A percentile compares a stretch with the other conserved stretches of the same genome.
Conservation (phyloP, 768 basidiomycete species). For the Hydnomerulius pinastri region DNA sequence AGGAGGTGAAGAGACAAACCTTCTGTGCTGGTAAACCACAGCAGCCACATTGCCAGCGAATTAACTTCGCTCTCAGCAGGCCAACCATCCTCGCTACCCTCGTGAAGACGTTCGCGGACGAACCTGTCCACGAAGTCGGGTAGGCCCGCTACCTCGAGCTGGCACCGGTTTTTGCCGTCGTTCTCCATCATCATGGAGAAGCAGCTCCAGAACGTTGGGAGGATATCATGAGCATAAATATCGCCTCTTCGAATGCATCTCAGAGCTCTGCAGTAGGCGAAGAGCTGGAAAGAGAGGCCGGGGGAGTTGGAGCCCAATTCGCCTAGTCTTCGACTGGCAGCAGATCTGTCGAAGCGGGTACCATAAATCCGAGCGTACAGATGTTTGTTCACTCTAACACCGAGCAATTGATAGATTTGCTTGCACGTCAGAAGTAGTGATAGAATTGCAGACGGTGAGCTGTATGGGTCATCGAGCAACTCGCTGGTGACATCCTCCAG, state of each 20-base stretch:
- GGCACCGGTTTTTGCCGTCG: constrained; percentile 63
- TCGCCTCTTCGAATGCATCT: constrained; percentile 32
- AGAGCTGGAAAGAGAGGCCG: constrained; percentile 42
- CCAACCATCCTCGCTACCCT: constrained; percentile 50
- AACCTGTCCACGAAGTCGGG: constrained; percentile 46
- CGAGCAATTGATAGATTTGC: constrained; percentile 40
- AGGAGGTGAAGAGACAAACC: constrained; percentile 36
- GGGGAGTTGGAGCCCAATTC: constrained; percentile 38
- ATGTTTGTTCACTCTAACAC: constrained; percentile 18
- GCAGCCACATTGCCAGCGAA: constrained; percentile 59
- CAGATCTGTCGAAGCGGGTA: constrained; percentile 55
- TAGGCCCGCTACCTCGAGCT: constrained; percentile 55
- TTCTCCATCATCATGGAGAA: constrained; percentile 65
- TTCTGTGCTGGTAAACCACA: constrained; percentile 60
- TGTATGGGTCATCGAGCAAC: constrained; percentile 23
- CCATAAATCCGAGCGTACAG: constrained; percentile 59
- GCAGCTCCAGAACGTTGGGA: constrained; percentile 44
- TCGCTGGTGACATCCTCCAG: constrained; percentile 55
- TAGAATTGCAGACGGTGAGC: constrained; percentile 41
- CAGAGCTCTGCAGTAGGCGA: constrained; percentile 36
- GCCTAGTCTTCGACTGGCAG: constrained; percentile 53
- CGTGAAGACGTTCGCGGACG: constrained; percentile 49
- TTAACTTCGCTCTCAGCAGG: constrained; percentile 51
- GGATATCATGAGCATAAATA: constrained; percentile 32
- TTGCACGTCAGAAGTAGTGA: constrained; percentile 50